Evolutionary conservation across 2,329 filamentous ascomycete genomes (phyloP).

Genomic region (Fusarium solani-melongenae): DNA sequence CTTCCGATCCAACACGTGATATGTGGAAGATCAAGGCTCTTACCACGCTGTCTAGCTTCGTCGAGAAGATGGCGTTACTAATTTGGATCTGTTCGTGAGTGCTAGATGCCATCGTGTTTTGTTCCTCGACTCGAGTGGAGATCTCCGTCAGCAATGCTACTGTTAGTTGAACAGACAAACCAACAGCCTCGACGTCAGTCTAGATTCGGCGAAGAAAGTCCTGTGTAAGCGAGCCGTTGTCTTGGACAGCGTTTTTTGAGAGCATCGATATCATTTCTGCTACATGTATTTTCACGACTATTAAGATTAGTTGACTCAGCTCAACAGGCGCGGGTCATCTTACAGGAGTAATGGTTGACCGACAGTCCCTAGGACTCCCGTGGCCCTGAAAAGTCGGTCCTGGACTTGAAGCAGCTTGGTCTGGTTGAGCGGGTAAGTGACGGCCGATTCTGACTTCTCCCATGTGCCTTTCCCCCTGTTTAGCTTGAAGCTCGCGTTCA

Average conservation of each 20-base stretch:
- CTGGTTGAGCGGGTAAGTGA: neutral
- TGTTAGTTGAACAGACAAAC: accelerated
- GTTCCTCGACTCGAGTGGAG: neutral
- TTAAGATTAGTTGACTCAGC: neutral
- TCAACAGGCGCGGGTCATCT: neutral
- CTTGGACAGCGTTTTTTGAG: neutral
- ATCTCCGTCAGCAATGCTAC: accelerated
- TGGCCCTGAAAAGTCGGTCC: neutral
- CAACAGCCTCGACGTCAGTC: accelerated
- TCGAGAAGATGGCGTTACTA: too few relatives aligned
- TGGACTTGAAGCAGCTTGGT: neutral
- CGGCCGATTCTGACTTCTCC: neutral
- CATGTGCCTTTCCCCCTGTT: neutral
- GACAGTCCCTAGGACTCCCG: neutral
- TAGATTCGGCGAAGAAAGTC: neutral
- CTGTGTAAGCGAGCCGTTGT: neutral
- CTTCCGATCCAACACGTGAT: neutral
- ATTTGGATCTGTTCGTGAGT: too few relatives aligned
- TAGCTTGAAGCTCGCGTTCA: neutral
- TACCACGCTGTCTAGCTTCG: neutral
- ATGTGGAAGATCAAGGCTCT: neutral
- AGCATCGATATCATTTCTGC: neutral
- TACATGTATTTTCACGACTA: neutral
- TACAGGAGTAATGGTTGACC: neutral
- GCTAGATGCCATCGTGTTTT: neutral